Base-by-base conservation (phyloP, 2,329 filamentous ascomycete genomes). In the Ceratocystis papillata region DNA sequence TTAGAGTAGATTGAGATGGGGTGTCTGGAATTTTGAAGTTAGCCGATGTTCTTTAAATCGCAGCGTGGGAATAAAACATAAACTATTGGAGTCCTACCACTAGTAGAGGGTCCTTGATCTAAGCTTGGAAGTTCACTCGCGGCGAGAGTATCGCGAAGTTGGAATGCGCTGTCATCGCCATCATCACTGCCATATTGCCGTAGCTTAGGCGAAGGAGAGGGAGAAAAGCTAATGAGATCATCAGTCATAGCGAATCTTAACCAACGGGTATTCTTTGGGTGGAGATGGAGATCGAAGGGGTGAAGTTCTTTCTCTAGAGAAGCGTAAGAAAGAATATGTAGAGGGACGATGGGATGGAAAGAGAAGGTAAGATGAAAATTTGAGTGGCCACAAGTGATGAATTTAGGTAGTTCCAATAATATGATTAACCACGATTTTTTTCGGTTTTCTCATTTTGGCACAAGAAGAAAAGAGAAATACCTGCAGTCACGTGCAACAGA, bases 191-290 rank as follows among this genome's bases (percentile, higher is more conserved):
- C 46, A 22, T 22, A 50, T 22, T 50, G 46, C 22, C n/a, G 10
- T 28, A 63, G 20, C 20, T 17, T n/a, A 8, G 41, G 61, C 28
- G 61, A 30, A 1, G 10, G 7, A 7, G 41, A 25, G 25, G 61
- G 20, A 28, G 61, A 48, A 22, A 63, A 63, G 5, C 41, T 45
- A 10, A 63, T 63, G 2, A 63, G 61, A 48, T 63, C 61, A 25
- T 48, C 22, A 17, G 46, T 44, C 61, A 63, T 63, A 5, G 41
- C 3, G 10, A n/a, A 15, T 17, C 22, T 45, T 50, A 20, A 22
- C n/a, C 22, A 22, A 50, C 22, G 10, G 46, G 4, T 25, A 15
- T 50, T 6, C n/a, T 8, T 6, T 7, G 1, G 6, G 7, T 50
- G 46, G 46, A 3, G n/a, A 50, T 50, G 46, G 10, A 50, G 12